Conservation (phyloP, 106 monocot genomes). For the Acorus gramineus region DNA sequence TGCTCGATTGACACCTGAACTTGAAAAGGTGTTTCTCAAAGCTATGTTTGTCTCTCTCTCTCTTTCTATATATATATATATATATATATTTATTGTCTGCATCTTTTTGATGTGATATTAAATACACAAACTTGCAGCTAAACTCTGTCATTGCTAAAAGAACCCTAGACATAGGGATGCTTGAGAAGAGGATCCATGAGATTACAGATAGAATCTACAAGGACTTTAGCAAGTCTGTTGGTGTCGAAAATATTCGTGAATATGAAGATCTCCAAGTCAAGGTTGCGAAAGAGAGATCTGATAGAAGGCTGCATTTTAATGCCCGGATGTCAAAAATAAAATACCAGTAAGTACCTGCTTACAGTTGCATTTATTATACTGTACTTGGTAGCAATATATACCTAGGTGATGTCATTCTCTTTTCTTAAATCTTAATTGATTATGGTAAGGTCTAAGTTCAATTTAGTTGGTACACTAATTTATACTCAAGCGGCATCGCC, state of each 20-base stretch:
- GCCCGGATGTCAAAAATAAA: conserved; percentile 96
- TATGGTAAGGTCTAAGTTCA: too few relatives aligned
- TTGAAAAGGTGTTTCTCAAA: conserved; percentile 45
- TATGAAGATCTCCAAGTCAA: conserved; percentile 94
- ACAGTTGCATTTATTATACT: background rate
- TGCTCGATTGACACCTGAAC: conserved; percentile 53
- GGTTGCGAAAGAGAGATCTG: conserved; percentile 71
- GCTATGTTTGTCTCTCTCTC: background rate
- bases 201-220: conserved; percentile 80
- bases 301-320: conserved; percentile 59
- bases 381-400: background rate
- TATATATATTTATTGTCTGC: too few relatives aligned
- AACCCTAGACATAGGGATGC: conserved; percentile 46
- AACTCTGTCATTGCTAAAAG: conserved; percentile 45
- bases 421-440: too few relatives aligned
- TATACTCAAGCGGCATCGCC: too few relatives aligned
- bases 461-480: too few relatives aligned
- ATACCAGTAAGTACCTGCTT: conserved; percentile 69
- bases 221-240: conserved; percentile 86
- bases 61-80: background rate
- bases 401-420: too few relatives aligned
- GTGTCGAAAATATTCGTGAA: conserved; percentile 92
- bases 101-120: background rate
- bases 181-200: conserved; percentile 85
- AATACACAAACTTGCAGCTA: conserved; percentile 24